Evolutionary conservation across 495 filamentous ascomycete species (phyloP).

Genomic region (Talaromyces stipitatus): DNA sequence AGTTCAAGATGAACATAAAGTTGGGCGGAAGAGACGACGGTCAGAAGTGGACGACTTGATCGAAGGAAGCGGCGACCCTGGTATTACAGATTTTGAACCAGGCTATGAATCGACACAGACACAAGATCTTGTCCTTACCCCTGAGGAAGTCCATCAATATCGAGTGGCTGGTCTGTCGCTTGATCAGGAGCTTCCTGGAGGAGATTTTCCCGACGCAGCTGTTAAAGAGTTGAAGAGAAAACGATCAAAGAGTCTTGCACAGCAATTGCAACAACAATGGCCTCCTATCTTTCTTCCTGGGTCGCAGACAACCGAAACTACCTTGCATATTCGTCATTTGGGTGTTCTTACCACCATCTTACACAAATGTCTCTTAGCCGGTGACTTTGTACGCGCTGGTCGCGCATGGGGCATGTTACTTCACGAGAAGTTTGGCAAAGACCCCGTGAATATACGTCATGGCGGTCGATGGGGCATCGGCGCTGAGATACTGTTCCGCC

Average conservation of each 20-base stretch:
- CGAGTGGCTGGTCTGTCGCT: constrained; percentile 37
- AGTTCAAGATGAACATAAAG: constrained; percentile 5
- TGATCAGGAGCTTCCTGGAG: constrained; percentile 34
- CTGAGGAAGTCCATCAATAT: constrained; percentile 41
- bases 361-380: constrained; percentile 51
- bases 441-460: constrained; percentile 45
- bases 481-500: constrained; percentile 56
- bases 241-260: constrained; percentile 13
- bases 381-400: constrained; percentile 54
- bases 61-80: constrained; percentile 14
- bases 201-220: constrained; percentile 36
- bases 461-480: constrained; percentile 61
- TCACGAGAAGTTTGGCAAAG: constrained; percentile 44
- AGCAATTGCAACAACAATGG: constrained; percentile 21
- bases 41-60: constrained; percentile 18
- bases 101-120: constrained; percentile 16
- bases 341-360: constrained; percentile 51
- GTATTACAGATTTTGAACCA: constrained; percentile 20
- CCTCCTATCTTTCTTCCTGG: constrained; percentile 29
- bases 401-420: constrained; percentile 59
- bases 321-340: constrained; percentile 50
- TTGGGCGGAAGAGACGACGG: constrained; percentile 29
- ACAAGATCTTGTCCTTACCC: constrained; percentile 28
- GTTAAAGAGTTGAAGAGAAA: neutral
- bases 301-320: constrained; percentile 25